Conservation (phyloP, 306 rosid genomes). For the Erythrophleum fordii region DNA sequence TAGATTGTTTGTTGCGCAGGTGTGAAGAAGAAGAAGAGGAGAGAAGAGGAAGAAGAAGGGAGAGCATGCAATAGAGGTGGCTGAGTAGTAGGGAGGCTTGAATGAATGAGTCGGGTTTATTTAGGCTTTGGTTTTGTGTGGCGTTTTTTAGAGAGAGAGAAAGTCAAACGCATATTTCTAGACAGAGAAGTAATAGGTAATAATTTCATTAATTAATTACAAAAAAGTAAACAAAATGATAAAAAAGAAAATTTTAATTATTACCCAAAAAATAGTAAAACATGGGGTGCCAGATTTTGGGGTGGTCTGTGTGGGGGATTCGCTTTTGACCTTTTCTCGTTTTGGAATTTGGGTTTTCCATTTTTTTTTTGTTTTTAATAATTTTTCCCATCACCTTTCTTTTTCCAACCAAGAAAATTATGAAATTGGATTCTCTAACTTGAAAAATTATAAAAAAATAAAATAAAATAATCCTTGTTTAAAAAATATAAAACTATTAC, state of each 20-base stretch:
- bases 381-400: neutral
- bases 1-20: neutral
- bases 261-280: neutral
- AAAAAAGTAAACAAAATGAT: neutral
- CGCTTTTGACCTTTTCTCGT: constrained; percentile 31
- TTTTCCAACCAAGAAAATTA: constrained; percentile 6
- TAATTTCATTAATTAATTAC: neutral
- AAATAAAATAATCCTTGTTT: too few relatives aligned
- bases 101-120: constrained; percentile 38
- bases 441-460: too few relatives aligned
- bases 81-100: constrained; percentile 22
- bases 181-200: constrained; percentile 34
- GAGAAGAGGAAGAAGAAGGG: constrained; percentile 25
- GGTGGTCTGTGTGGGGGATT: constrained; percentile 31
- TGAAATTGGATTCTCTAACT: too few relatives aligned
- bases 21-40: neutral
- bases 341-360: constrained; percentile 36
- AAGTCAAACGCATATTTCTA: constrained; percentile 61
- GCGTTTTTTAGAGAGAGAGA: constrained; percentile 33
- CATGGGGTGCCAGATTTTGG: constrained; percentile 57
- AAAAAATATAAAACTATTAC: too few relatives aligned
- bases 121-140: constrained; percentile 43
- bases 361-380: neutral
- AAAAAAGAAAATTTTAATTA: neutral
- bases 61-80: constrained; percentile 68